phyloP scores from a whole-genome alignment of 768 basidiomycete genomes.

The Termitomyces heimii region DNA sequence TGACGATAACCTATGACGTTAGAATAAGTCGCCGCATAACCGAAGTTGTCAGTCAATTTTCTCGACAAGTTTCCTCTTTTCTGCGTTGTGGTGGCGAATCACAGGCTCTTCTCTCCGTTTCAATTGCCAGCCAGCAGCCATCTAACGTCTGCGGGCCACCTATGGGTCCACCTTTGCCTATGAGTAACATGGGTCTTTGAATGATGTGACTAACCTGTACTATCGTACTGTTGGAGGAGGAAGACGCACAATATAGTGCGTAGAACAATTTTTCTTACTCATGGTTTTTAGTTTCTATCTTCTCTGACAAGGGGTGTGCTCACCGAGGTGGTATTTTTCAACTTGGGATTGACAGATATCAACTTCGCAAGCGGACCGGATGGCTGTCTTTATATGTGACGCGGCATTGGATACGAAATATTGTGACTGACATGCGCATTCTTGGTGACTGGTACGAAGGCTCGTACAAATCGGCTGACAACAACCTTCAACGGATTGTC shows the following conservation, averaged over 20 bases:
- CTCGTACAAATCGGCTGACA: background rate
- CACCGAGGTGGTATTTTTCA: background rate
- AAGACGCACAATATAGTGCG: background rate
- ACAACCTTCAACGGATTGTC: too few species aligned
- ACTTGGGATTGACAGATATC: background rate
- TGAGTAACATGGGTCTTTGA: background rate
- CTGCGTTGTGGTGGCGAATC: conserved; percentile 16
- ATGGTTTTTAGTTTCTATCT: background rate
- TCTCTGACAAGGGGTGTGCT: background rate
- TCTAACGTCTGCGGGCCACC: background rate
- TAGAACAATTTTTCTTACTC: background rate
- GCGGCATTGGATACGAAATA: too few species aligned
- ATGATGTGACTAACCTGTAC: background rate
- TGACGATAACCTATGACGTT: too few species aligned
- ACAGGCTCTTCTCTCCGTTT: conserved; percentile 37
- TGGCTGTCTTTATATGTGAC: background rate
- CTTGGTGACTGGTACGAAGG: background rate
- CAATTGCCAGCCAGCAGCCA: conserved; percentile 10
- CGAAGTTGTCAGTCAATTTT: too few species aligned
- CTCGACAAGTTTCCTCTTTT: conserved; percentile 4
- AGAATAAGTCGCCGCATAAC: too few species aligned
- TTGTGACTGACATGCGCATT: background rate
- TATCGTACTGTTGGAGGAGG: background rate
- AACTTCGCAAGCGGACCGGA: background rate
- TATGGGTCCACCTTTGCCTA: background rate